Evolutionary conservation across 2,329 filamentous ascomycete species (phyloP), one percentile per base, ranked within the genome.

Genomic region (Ophiostoma sp.): DNA sequence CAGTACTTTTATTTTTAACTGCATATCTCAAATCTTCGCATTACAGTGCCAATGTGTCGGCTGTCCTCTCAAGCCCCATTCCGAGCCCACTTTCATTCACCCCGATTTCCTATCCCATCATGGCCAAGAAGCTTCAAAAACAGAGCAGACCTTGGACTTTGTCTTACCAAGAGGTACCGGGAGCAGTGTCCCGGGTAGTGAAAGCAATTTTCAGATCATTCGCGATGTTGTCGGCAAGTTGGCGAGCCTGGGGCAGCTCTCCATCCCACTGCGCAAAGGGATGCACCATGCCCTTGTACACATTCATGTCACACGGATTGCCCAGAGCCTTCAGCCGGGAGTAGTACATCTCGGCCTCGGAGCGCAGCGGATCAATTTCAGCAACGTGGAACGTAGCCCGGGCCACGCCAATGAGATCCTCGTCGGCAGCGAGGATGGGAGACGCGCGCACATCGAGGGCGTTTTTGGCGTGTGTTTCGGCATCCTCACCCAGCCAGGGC

Each of bases 251-350:
- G 2, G 72, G 69, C 25, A 74, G 71, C n/a, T 50, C 31, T 2
- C 63, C 75, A 36, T 75, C 73, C 75, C 73, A 75, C 64, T 75
- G 75, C 17, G 50, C 50, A 70, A 75, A 75, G 0, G 74, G 74
- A 42, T 75, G 74, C 19, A 66, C 64, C 50, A 69, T 69, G 39
- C 73, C 74, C 69, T 72, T 64, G 69, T 74, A 74, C 19, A 70
- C 5, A 2, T 45, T 11, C 15, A 74, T 8, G 15, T 57, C n/a
- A 55, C 63, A 33, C 63, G 63, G 4, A 17, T 4, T 12, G 11
- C 39, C 73, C 4, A 59, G 39, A 1, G 17, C 50, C 15, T 5
- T 9, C 11, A 75, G 71, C 31, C 68, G 69, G 4, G 25, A 28
- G 45, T 73, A 66, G 70, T 75, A 75, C 1, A 52, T 70, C 42